These are phyloP conservation scores for Plasmopara viticola DNA, from an alignment of 352 stramenopile genomes.

Conservation along the genomic window DNA sequence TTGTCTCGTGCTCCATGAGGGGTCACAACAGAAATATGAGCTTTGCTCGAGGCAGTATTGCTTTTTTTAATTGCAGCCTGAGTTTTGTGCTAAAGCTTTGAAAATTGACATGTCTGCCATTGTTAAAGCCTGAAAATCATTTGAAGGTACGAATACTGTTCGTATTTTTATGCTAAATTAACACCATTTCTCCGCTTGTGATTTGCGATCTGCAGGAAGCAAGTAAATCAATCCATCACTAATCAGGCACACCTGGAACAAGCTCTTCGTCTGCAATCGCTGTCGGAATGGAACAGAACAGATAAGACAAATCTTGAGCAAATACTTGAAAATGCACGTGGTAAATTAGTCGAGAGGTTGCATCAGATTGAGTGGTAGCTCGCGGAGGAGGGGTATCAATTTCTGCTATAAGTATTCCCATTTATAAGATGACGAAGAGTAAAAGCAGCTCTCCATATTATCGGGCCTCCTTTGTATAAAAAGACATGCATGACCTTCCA, in stretches of 20 bases:
- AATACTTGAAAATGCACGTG: no score
- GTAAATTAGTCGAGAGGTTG: not conserved
- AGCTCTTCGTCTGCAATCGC: no score
- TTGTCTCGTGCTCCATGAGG: slow-evolving; percentile 52
- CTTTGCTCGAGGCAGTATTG: slow-evolving; percentile 5
- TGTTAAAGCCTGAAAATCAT: slow-evolving; percentile 53
- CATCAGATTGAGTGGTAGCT: slow-evolving; percentile 8
- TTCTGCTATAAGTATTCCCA: slow-evolving; percentile 53
- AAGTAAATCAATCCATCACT: not conserved
- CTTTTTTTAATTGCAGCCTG: slow-evolving; percentile 13
- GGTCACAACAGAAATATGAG: slow-evolving; percentile 41
- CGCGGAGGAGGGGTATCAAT: slow-evolving; percentile 19
- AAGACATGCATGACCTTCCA: no score
- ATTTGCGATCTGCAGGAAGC: slow-evolving; percentile 29
- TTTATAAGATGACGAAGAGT: slow-evolving; percentile 47
- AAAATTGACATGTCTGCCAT: slow-evolving; percentile 65
- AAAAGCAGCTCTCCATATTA: slow-evolving; percentile 47
- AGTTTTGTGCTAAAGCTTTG: slow-evolving; percentile 37
- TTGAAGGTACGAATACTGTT: slow-evolving; percentile 59
- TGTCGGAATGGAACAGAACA: no score
- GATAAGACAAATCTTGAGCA: no score
- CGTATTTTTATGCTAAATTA: slow-evolving; percentile 48
- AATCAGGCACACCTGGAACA: no score
- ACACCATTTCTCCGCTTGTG: slow-evolving; percentile 41
- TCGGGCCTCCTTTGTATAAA: slow-evolving; percentile 38